Conservation (phyloP, 192 early-diverging fungal species). For the Podila clonocystis region DNA sequence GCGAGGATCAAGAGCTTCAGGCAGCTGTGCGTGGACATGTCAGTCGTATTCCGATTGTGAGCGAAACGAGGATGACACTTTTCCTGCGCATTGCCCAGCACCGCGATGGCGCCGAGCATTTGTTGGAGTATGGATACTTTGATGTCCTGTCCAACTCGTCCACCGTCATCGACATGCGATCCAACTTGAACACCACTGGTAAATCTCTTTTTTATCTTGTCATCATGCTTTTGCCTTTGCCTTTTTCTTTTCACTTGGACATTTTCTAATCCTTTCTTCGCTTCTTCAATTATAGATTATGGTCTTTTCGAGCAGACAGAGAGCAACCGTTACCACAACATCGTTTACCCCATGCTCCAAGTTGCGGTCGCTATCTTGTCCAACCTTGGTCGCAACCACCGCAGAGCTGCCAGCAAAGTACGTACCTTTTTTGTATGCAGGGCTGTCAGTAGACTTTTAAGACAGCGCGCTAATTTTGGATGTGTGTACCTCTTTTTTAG, state of each 20-base stretch:
- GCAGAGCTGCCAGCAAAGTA: constrained; percentile 45
- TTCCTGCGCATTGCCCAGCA: constrained; percentile 82
- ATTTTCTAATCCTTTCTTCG: neutral
- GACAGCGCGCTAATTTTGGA: no score
- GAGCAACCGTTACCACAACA: constrained; percentile 45
- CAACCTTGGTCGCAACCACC: constrained; percentile 49
- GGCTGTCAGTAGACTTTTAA: neutral
- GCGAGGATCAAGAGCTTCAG: constrained; percentile 71
- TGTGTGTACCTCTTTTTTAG: constrained; percentile 6
- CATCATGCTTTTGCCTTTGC: neutral
- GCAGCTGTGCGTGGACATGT: constrained; percentile 57
- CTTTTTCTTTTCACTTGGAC: neutral
- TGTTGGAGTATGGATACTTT: constrained; percentile 82
- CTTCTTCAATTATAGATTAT: constrained; percentile 9
- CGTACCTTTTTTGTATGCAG: neutral
- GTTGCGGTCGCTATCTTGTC: constrained; percentile 44
- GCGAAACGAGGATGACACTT: constrained; percentile 84
- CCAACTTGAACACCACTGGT: constrained; percentile 39
- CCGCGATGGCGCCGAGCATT: constrained; percentile 76
- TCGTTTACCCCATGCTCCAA: constrained; percentile 49
- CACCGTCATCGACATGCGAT: constrained; percentile 49
- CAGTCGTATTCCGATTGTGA: constrained; percentile 61
- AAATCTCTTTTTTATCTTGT: neutral
- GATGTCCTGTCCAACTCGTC: constrained; percentile 68
- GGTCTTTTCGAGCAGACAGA: constrained; percentile 50